Conservation (phyloP, 306 rosid species). For the Cajanus cajan region DNA sequence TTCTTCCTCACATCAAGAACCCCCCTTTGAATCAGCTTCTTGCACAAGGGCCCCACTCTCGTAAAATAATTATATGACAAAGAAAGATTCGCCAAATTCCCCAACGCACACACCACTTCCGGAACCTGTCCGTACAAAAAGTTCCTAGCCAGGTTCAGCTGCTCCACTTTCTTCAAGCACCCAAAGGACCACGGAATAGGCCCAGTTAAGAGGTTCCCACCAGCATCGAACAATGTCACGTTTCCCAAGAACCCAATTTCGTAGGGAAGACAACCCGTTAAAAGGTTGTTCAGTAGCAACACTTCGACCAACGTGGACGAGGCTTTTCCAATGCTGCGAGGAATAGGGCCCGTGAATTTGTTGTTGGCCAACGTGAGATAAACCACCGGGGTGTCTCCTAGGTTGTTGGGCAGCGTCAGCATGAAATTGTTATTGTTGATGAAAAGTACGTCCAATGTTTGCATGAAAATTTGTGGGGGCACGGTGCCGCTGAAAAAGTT, state of each 20-base stretch:
- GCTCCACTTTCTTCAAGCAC: constrained; percentile 60
- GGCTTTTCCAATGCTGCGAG: constrained; percentile 49
- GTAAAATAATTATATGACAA: constrained; percentile 61
- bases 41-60: constrained; percentile 64
- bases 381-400: constrained; percentile 51
- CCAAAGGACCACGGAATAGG: constrained; percentile 68
- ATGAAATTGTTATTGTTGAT: constrained; percentile 74
- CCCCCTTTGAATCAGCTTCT: constrained; percentile 54
- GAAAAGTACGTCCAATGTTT: constrained; percentile 55
- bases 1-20: constrained; percentile 66
- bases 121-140: constrained; percentile 66
- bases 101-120: constrained; percentile 58
- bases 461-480: constrained; percentile 62
- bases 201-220: constrained; percentile 66
- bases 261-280: constrained; percentile 77
- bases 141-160: constrained; percentile 58
- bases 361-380: constrained; percentile 79
- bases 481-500: constrained; percentile 64
- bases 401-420: constrained; percentile 48
- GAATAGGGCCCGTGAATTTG: constrained; percentile 71
- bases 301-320: constrained; percentile 54
- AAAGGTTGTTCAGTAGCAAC: constrained; percentile 54
- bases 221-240: constrained; percentile 47
- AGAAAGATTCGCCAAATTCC: constrained; percentile 55
- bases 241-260: constrained; percentile 59